Percentiles rank a stretch among this genome's conserved stretches.
Evolutionary conservation across 129 eudicot species (phyloP).

Genomic region (Glebionis coronaria): DNA sequence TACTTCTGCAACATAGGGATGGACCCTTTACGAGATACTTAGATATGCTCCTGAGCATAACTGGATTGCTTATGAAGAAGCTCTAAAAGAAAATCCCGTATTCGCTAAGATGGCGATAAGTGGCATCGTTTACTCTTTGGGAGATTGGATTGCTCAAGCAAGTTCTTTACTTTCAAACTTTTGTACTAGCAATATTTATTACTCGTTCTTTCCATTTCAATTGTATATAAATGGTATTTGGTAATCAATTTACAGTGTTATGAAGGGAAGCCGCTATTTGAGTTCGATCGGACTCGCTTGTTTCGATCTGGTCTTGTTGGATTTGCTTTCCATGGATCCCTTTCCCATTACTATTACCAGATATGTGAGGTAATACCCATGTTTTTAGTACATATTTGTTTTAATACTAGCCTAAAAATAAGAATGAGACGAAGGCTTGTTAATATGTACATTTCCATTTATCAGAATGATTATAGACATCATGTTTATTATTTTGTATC

Average conservation of each 20-base stretch:
- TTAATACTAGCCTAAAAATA: not conserved
- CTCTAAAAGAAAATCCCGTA: conserved; percentile 75
- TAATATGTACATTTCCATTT: not conserved
- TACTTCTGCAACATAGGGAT: conserved; percentile 47
- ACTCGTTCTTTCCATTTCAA: not conserved
- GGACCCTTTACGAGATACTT: conserved; percentile 85
- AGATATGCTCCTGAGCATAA: conserved; percentile 95
- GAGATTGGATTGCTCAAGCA: conserved; percentile 98
- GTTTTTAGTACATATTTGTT: not conserved
- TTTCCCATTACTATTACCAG: conserved; percentile 91
- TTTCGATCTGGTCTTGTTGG: conserved; percentile 96
- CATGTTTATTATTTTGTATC: not conserved
- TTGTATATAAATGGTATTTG: conserved; percentile 10
- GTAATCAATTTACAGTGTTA: conserved; percentile 52
- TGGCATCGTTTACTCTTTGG: conserved; percentile 85
- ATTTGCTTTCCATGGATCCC: conserved; percentile 91
- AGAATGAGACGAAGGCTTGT: not conserved
- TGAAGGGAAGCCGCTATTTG: conserved; percentile 96
- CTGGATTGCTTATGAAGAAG: conserved; percentile 95
- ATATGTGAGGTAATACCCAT: conserved; percentile 69
- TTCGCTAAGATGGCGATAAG: conserved; percentile 90
- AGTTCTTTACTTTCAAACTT: conserved; percentile 13
- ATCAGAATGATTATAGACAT: not conserved
- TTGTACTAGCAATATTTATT: too few relatives aligned
- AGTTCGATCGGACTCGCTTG: conserved; percentile 82